Evolutionary conservation across 2,329 filamentous ascomycete genomes (phyloP).

Genomic region (Metarhizium sp.): DNA sequence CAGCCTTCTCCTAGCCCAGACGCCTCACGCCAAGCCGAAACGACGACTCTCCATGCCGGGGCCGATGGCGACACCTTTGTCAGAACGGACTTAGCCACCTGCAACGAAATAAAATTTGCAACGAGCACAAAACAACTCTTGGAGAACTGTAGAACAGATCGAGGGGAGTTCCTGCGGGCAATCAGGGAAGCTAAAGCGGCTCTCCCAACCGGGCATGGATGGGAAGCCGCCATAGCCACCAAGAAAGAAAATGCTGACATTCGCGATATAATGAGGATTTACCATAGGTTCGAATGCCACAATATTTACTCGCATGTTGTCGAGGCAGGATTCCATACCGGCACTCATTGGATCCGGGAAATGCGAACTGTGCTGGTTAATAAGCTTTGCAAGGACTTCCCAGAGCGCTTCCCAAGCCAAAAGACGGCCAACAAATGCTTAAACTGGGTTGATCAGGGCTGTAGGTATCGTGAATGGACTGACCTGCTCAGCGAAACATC

Average conservation of each 20-base stretch:
- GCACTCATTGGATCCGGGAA: slow-evolving; percentile 2
- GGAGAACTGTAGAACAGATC: neutral
- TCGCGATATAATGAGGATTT: slow-evolving; percentile 2
- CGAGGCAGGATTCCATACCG: slow-evolving; percentile 3
- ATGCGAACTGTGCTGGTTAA: neutral
- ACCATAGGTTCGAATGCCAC: slow-evolving; percentile 4
- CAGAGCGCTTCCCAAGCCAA: neutral
- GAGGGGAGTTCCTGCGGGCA: neutral
- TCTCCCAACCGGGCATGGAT: slow-evolving; percentile 1
- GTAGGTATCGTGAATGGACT: slow-evolving; percentile 2
- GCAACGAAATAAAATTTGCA: neutral
- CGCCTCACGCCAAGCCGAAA: neutral
- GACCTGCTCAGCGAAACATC: neutral
- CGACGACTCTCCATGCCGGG: neutral
- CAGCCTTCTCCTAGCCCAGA: neutral
- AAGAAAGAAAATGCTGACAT: slow-evolving; percentile 3
- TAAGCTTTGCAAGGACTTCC: slow-evolving; percentile 1
- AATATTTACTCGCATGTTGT: slow-evolving; percentile 2
- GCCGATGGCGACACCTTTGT: neutral
- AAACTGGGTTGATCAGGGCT: slow-evolving; percentile 4
- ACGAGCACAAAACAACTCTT: neutral
- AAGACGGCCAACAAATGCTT: slow-evolving; percentile 1
- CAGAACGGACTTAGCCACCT: neutral
- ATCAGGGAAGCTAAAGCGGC: slow-evolving; percentile 2
- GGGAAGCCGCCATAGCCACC: slow-evolving; percentile 3